A percentile compares a stretch with the other conserved stretches of the same genome.
phyloP scores from a whole-genome alignment of 495 filamentous ascomycete genomes.

The Tuber umbilicatum region DNA sequence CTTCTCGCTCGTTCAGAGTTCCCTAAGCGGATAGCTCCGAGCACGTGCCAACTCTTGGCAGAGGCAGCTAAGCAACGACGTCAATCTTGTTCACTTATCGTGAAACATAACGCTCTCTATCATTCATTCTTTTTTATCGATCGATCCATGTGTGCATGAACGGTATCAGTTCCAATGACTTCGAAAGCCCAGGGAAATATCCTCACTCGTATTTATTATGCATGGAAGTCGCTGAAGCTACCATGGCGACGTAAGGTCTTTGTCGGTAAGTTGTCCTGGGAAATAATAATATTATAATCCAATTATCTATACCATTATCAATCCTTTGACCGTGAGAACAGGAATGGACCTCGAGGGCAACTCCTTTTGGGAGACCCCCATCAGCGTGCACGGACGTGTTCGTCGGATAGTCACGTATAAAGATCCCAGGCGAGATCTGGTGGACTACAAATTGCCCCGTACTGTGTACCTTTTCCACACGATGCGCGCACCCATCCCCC shows the following conservation, averaged over 20 bases:
- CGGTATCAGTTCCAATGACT: conserved; percentile 8
- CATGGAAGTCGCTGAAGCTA: conserved; percentile 75
- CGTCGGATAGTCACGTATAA: conserved; percentile 62
- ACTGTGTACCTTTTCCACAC: not conserved
- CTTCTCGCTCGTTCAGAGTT: not conserved
- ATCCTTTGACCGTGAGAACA: conserved; percentile 42
- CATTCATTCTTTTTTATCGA: not conserved
- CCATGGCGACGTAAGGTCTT: conserved; percentile 83
- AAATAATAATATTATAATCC: not conserved
- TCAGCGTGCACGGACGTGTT: conserved; percentile 51
- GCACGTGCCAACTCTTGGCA: not conserved
- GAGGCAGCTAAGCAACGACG: not conserved
- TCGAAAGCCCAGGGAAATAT: conserved; percentile 12
- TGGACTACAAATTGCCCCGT: conserved; percentile 36
- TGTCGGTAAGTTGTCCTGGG: conserved; percentile 50
- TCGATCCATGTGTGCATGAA: not conserved
- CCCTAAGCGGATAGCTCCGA: not conserved
- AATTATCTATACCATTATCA: not conserved
- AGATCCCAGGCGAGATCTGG: conserved; percentile 13
- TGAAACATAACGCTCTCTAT: not conserved
- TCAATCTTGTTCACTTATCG: not conserved
- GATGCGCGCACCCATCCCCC: not conserved
- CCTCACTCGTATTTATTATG: conserved; percentile 54
- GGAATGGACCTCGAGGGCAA: conserved; percentile 82
- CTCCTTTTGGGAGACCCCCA: conserved; percentile 89